Percentiles rank a stretch among this genome's conserved stretches.
Conservation (phyloP, 768 basidiomycete genomes). For the Auriscalpium vulgare region DNA sequence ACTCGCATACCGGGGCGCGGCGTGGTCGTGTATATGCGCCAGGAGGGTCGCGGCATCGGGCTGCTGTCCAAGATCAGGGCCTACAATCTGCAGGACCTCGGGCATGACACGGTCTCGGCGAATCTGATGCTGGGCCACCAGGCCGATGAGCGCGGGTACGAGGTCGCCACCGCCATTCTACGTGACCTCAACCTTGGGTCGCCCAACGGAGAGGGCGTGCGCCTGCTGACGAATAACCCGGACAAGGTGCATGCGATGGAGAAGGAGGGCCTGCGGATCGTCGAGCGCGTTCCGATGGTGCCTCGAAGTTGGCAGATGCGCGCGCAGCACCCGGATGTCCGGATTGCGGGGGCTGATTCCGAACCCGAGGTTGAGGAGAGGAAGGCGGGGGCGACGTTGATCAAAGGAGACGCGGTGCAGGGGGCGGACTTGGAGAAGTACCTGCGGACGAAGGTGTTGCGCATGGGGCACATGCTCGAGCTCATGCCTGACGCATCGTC, state of each 20-base stretch:
- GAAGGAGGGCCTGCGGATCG: constrained; percentile 71
- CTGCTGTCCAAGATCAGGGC: constrained; percentile 92
- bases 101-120: constrained; percentile 97
- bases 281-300: constrained; percentile 89
- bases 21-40: constrained; percentile 89
- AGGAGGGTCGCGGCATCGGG: constrained; percentile 97
- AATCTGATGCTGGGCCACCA: constrained; percentile 92
- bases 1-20: constrained; percentile 73
- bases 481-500: constrained; percentile 22
- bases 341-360: constrained; percentile 12
- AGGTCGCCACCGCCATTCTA: constrained; percentile 84
- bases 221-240: constrained; percentile 94
- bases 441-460: constrained; percentile 88
- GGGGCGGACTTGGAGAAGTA: constrained; percentile 93
- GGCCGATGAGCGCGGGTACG: constrained; percentile 92
- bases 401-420: constrained; percentile 67
- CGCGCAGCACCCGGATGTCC: constrained; percentile 24
- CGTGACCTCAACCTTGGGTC: constrained; percentile 75
- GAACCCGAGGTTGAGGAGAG: constrained; percentile 27
- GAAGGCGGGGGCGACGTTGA: constrained; percentile 63
- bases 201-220: constrained; percentile 48
- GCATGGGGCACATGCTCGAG: constrained; percentile 93
- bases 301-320: constrained; percentile 72
- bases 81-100: constrained; percentile 96
- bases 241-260: constrained; percentile 89